phyloP scores from a whole-genome alignment of 495 filamentous ascomycete species.

The Penicillium maclennaniae region DNA sequence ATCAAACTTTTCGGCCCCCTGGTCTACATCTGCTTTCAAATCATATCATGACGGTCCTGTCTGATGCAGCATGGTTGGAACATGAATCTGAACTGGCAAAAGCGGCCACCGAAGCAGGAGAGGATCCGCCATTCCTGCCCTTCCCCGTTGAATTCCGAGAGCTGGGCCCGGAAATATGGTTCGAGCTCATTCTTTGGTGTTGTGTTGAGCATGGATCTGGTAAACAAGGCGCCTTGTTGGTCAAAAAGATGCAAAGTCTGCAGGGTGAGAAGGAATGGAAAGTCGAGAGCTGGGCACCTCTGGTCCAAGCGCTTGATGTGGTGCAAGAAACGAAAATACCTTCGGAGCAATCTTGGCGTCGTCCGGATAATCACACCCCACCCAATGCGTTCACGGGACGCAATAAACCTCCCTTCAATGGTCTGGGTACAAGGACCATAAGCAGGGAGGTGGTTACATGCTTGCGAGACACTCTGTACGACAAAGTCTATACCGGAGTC shows the following conservation, averaged over 20 bases:
- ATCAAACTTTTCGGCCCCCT: conserved; percentile 50
- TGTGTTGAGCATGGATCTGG: conserved; percentile 61
- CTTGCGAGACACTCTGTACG: conserved; percentile 50
- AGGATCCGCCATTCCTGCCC: conserved; percentile 49
- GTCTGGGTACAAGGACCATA: conserved; percentile 48
- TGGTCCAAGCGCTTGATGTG: conserved; percentile 24
- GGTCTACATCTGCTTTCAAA: conserved; percentile 53
- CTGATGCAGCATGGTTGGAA: conserved; percentile 58
- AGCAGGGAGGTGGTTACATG: conserved; percentile 56
- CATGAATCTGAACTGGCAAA: conserved; percentile 44
- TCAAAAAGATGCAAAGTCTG: conserved; percentile 37
- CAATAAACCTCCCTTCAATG: conserved; percentile 32
- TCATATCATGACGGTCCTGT: conserved; percentile 57
- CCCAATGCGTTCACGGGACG: conserved; percentile 15
- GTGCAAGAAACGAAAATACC: conserved; percentile 35
- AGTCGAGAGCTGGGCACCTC: conserved; percentile 35
- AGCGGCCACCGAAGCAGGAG: conserved; percentile 43
- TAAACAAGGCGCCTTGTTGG: conserved; percentile 48
- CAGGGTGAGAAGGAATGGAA: conserved; percentile 35
- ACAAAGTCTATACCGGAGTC: conserved; percentile 31
- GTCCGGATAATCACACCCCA: conserved; percentile 18
- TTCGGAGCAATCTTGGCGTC: conserved; percentile 33
- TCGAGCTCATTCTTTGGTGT: conserved; percentile 64
- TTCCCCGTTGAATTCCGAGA: conserved; percentile 50
- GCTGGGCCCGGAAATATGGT: conserved; percentile 58